A percentile compares a stretch with the other conserved stretches of the same genome.
Evolutionary conservation across 2,329 filamentous ascomycete species (phyloP).

Genomic region (Bipolaris oryzae): DNA sequence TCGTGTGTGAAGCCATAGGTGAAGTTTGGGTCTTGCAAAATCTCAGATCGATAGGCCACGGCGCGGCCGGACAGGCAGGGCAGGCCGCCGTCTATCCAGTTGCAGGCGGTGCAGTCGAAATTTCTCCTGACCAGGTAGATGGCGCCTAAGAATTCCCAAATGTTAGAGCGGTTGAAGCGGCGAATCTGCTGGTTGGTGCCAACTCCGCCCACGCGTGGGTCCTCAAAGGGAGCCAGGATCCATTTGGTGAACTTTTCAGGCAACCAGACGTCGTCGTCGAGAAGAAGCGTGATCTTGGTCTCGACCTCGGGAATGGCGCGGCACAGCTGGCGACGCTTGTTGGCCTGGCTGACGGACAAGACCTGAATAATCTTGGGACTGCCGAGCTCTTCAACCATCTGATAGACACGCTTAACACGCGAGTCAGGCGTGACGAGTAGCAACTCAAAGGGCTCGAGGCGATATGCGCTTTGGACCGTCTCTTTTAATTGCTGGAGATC

Average conservation of each 20-base stretch:
- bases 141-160: constrained; percentile 89
- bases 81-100: constrained; percentile 93
- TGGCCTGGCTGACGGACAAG: constrained; percentile 80
- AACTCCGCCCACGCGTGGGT: constrained; percentile 81
- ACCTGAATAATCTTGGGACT: constrained; percentile 69
- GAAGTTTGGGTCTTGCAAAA: constrained; percentile 84
- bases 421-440: constrained; percentile 87
- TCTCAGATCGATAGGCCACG: constrained; percentile 87
- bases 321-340: constrained; percentile 94
- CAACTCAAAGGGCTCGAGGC: constrained; percentile 71
- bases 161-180: constrained; percentile 66
- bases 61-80: constrained; percentile 96
- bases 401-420: constrained; percentile 71
- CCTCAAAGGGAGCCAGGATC: constrained; percentile 92
- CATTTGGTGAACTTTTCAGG: constrained; percentile 83
- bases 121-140: constrained; percentile 93
- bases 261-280: constrained; percentile 96
- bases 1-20: constrained; percentile 89
- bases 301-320: constrained; percentile 83
- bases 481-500: constrained; percentile 81
- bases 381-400: constrained; percentile 57
- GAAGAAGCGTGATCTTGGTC: constrained; percentile 87
- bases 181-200: constrained; percentile 88
- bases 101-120: constrained; percentile 95
- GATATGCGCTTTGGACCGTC: constrained; percentile 78